phyloP scores from a whole-genome alignment of 2,329 filamentous ascomycete genomes.

The Scedosporium apiospermum region DNA sequence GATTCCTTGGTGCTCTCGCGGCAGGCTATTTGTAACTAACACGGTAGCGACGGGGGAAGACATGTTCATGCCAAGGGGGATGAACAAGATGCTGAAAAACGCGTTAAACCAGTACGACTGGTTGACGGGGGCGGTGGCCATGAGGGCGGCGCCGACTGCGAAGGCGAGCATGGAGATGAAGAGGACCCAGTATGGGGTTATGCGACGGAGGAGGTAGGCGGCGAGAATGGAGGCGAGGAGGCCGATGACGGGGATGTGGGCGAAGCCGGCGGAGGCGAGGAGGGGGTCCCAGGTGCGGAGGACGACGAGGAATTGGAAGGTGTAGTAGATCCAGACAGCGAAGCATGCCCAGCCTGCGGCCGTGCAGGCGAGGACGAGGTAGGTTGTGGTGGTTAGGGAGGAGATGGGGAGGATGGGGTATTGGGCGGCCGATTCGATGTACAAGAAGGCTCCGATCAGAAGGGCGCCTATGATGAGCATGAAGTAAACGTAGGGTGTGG shows the following conservation, averaged over 20 bases:
- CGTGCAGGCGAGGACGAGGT: constrained; percentile 48
- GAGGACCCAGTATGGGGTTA: constrained; percentile 31
- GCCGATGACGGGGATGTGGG: constrained; percentile 33
- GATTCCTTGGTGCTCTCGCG: constrained; percentile 35
- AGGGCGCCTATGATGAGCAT: constrained; percentile 47
- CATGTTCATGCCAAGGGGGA: constrained; percentile 58
- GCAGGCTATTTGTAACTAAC: constrained; percentile 44
- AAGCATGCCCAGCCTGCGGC: constrained; percentile 45
- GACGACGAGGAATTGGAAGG: constrained; percentile 38
- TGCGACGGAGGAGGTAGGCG: constrained; percentile 29
- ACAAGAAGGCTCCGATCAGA: constrained; percentile 45
- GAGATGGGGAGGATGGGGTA: constrained; percentile 50
- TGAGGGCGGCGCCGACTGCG: constrained; percentile 30
- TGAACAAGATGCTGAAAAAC: constrained; percentile 49
- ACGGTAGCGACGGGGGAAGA: constrained; percentile 53
- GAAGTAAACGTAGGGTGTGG: constrained; percentile 42
- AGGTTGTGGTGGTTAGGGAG: constrained; percentile 28
- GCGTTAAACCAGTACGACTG: constrained; percentile 57
- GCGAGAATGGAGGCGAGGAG: constrained; percentile 33
- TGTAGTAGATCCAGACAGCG: constrained; percentile 44
- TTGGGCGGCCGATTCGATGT: constrained; percentile 38
- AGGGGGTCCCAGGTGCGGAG: constrained; percentile 32
- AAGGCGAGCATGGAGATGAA: constrained; percentile 33
- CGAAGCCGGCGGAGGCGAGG: constrained; percentile 32
- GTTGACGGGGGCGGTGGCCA: constrained; percentile 36